Evolutionary conservation across 2,329 filamentous ascomycete species (phyloP).

Genomic region (Phyllosticta citriasiana): DNA sequence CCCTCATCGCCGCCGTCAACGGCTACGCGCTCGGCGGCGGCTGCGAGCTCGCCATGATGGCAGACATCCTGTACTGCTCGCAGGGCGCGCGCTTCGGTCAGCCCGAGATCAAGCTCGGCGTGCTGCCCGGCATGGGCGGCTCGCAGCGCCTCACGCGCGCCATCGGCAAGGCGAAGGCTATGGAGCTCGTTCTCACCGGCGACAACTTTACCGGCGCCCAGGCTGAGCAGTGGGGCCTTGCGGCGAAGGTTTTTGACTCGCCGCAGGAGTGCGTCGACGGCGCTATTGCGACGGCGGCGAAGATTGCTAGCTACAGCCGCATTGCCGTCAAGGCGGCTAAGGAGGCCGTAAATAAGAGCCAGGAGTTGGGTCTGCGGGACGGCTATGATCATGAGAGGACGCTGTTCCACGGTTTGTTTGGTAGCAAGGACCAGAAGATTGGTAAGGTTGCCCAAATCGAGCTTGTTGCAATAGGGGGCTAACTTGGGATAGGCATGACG

Average conservation of each 20-base stretch:
- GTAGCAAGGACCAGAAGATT: constrained; percentile 93
- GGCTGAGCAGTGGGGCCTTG: constrained; percentile 83
- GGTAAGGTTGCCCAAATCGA: constrained; percentile 38
- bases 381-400: constrained; percentile 92
- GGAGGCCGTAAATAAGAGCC: constrained; percentile 99
- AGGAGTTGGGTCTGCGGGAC: constrained; percentile 77
- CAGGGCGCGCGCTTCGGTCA: constrained; percentile 83
- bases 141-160: constrained; percentile 76
- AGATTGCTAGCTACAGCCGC: constrained; percentile 74
- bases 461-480: no score
- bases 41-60: constrained; percentile 96
- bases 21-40: constrained; percentile 91
- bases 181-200: constrained; percentile 39
- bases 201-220: constrained; percentile 71
- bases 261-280: constrained; percentile 76
- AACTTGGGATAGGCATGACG: constrained; percentile 52
- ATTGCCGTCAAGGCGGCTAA: constrained; percentile 86
- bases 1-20: constrained; percentile 86
- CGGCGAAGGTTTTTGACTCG: constrained; percentile 67
- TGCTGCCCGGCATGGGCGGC: constrained; percentile 84
- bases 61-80: constrained; percentile 87
- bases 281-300: constrained; percentile 73
- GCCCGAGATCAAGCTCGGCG: constrained; percentile 92
- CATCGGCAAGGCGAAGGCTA: constrained; percentile 36
- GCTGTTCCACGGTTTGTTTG: constrained; percentile 88